Percentiles rank a stretch among this genome's conserved stretches.
phyloP scores from a whole-genome alignment of 306 rosid species.

The Lithocarpus polystachyus region DNA sequence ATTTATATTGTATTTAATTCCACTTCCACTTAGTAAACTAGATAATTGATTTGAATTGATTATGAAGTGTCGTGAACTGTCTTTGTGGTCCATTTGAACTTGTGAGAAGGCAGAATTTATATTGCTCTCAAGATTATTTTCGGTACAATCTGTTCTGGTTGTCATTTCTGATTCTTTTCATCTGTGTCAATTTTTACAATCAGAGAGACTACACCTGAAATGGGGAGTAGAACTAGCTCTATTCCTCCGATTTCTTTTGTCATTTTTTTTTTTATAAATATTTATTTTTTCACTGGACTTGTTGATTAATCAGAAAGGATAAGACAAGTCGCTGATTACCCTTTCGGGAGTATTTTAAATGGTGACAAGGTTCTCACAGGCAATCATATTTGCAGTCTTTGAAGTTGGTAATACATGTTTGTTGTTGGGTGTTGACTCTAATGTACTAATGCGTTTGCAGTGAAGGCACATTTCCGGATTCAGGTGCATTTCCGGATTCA shows the following conservation, averaged over 20 bases:
- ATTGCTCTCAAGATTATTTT: constrained; percentile 82
- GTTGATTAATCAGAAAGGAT: constrained; percentile 92
- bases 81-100: constrained; percentile 91
- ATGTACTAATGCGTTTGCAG: constrained; percentile 38
- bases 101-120: constrained; percentile 89
- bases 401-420: neutral
- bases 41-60: no score
- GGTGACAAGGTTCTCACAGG: constrained; percentile 42
- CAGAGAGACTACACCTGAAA: constrained; percentile 72
- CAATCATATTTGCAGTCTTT: constrained; percentile 21
- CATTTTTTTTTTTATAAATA: constrained; percentile 38
- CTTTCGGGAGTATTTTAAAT: constrained; percentile 83
- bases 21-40: no score
- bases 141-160: constrained; percentile 38
- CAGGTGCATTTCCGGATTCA: no score
- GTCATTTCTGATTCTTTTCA: neutral
- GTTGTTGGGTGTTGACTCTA: constrained; percentile 18
- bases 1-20: no score
- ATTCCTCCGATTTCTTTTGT: constrained; percentile 86
- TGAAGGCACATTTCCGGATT: constrained; percentile 60
- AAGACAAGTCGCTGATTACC: constrained; percentile 63
- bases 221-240: constrained; percentile 65
- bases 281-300: constrained; percentile 71
- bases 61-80: constrained; percentile 26
- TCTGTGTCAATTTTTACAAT: constrained; percentile 2